A percentile compares a stretch with the other conserved stretches of the same genome.
phyloP scores from a whole-genome alignment of 2,329 filamentous ascomycete species.

The Epichloe brachyelytri region DNA sequence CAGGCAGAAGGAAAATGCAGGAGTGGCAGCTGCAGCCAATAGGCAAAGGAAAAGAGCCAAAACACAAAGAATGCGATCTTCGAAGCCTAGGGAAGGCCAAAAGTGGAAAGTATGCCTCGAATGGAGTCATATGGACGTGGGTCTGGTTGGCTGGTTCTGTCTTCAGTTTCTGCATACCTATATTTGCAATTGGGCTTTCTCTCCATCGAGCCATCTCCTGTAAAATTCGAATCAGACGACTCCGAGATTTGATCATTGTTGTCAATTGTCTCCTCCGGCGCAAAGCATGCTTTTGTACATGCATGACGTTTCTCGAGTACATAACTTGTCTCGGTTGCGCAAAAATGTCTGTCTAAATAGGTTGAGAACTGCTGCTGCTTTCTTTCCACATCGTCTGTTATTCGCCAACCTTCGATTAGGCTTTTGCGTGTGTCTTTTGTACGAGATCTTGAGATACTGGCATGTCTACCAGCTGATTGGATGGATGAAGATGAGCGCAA shows the following conservation, averaged over 20 bases:
- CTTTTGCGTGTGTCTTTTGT: constrained; percentile 39
- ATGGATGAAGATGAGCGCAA: neutral
- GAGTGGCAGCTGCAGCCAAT: constrained; percentile 53
- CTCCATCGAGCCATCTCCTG: neutral
- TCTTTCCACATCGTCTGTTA: neutral
- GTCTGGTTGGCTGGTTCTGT: neutral
- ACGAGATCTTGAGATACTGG: constrained; percentile 11
- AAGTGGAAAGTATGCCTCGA: constrained; percentile 32
- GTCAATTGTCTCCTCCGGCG: neutral
- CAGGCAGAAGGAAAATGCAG: constrained; percentile 65
- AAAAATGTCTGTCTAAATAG: constrained; percentile 4
- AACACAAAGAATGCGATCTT: constrained; percentile 41
- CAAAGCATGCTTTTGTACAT: neutral
- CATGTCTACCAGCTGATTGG: neutral
- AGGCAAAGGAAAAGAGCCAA: constrained; percentile 49
- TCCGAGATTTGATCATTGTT: neutral
- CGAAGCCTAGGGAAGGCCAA: constrained; percentile 48
- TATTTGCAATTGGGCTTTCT: neutral
- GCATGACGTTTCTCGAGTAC: neutral
- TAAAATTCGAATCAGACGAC: neutral
- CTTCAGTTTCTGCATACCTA: neutral
- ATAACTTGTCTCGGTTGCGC: neutral
- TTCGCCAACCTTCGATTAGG: constrained; percentile 27
- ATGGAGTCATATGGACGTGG: neutral
- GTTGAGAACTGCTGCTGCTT: constrained; percentile 2